Evolutionary conservation across 1,139 yeast species (phyloP).

Genomic region (Zhuliangozyma blackwelliae): DNA sequence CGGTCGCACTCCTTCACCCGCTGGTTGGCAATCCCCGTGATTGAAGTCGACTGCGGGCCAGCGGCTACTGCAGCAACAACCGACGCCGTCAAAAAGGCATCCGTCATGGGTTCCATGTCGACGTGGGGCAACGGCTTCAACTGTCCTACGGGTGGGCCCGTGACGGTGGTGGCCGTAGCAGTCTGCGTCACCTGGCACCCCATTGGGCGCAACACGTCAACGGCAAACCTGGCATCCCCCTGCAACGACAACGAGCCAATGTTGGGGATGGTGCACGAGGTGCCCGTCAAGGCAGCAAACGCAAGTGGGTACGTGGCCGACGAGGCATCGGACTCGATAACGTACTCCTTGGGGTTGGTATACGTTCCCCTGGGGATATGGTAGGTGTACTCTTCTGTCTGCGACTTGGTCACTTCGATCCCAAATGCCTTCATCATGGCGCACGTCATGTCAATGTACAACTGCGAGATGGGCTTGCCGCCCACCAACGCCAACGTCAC

Average conservation of each 20-base stretch:
- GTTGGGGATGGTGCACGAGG: slow-evolving; percentile 88
- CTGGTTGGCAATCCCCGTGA: slow-evolving; percentile 96
- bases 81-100: slow-evolving; percentile 93
- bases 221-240: slow-evolving; percentile 97
- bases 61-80: slow-evolving; percentile 93
- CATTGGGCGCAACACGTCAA: slow-evolving; percentile 90
- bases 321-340: slow-evolving; percentile 96
- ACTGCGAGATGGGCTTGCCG: slow-evolving; percentile 94
- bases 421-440: slow-evolving; percentile 94
- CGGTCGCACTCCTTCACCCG: slow-evolving; percentile 97
- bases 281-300: slow-evolving; percentile 95
- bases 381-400: slow-evolving; percentile 75
- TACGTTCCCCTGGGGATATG: slow-evolving; percentile 84
- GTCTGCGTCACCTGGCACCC: slow-evolving; percentile 88
- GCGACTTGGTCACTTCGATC: slow-evolving; percentile 65
- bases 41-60: slow-evolving; percentile 57
- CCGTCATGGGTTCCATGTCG: slow-evolving; percentile 99
- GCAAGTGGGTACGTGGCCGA: slow-evolving; percentile 98
- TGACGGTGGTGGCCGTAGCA: slow-evolving; percentile 80
- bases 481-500: slow-evolving; percentile 88
- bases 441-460: slow-evolving; percentile 96
- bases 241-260: slow-evolving; percentile 90
- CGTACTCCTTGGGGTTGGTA: slow-evolving; percentile 76
- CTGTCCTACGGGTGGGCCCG: slow-evolving; percentile 73
- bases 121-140: slow-evolving; percentile 69